Evolutionary conservation across 441 rosid genomes (phyloP).

Genomic region (Omphalea diandra): DNA sequence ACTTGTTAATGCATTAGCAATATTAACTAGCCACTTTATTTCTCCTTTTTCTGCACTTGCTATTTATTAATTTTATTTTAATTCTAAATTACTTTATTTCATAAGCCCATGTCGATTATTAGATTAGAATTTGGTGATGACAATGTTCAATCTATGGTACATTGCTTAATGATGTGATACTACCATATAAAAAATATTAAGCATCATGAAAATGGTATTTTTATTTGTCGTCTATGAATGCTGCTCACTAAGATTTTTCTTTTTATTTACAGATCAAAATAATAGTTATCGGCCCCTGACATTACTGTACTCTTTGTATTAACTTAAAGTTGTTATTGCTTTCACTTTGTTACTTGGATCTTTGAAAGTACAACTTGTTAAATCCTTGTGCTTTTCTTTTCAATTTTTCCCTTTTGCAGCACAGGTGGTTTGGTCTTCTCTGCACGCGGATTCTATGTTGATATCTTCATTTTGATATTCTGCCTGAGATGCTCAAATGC

Average conservation of each 20-base stretch:
- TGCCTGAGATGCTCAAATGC: slow-evolving; percentile 19
- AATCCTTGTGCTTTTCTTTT: slow-evolving; percentile 11
- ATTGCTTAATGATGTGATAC: neutral
- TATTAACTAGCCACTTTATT: neutral
- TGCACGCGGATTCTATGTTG: slow-evolving; percentile 27
- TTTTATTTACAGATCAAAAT: slow-evolving; percentile 43
- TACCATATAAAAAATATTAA: neutral
- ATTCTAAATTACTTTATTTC: neutral
- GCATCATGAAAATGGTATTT: neutral
- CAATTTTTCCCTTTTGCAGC: slow-evolving; percentile 57
- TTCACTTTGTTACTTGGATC: neutral
- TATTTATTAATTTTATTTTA: neutral
- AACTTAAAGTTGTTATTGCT: slow-evolving; percentile 1
- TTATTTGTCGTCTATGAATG: neutral
- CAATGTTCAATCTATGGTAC: neutral
- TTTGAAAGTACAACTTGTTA: slow-evolving; percentile 9
- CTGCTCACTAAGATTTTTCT: neutral
- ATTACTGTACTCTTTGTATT: neutral
- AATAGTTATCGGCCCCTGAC: slow-evolving; percentile 50
- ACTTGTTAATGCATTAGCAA: neutral
- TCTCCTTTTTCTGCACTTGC: neutral
- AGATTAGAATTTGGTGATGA: neutral
- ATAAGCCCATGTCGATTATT: neutral
- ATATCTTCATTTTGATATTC: slow-evolving; percentile 25
- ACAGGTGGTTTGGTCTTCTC: slow-evolving; percentile 53